Percentiles rank a stretch among this genome's conserved stretches.
Conservation (phyloP, 208 protist species). For the Trypanosoma avium region DNA sequence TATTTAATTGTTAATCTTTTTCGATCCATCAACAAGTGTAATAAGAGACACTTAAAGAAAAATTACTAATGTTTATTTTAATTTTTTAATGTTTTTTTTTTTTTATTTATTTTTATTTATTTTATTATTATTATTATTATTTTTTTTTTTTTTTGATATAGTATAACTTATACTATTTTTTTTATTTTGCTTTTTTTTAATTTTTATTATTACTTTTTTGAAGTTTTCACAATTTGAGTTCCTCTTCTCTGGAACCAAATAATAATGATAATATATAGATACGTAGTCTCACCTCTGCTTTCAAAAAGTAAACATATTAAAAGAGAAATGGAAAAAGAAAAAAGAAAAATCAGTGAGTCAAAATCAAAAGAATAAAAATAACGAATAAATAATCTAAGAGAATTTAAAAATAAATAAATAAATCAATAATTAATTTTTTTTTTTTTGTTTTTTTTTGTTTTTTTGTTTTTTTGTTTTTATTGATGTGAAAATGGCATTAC, state of each 20-base stretch:
- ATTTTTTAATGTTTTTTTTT: background rate
- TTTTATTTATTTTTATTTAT: constrained; percentile 1
- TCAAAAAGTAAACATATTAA: too few species aligned
- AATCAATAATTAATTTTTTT: too few species aligned
- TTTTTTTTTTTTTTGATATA: background rate
- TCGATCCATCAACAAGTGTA: constrained; percentile 40
- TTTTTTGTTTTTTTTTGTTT: constrained; percentile 3
- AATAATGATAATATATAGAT: too few species aligned
- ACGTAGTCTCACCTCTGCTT: too few species aligned
- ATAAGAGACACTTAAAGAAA: background rate
- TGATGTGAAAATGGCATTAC: background rate
- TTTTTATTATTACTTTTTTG: background rate
- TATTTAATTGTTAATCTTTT: constrained; percentile 50
- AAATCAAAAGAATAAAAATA: too few species aligned
- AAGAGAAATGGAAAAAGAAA: too few species aligned
- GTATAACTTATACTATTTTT: too few species aligned
- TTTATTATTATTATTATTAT: constrained; percentile 1
- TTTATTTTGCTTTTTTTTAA: background rate
- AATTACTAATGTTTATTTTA: constrained; percentile 1
- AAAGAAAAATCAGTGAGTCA: too few species aligned
- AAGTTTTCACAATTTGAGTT: too few species aligned
- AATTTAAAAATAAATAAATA: too few species aligned
- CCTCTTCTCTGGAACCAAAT: too few species aligned
- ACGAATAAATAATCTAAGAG: too few species aligned
- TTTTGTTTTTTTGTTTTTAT: constrained; percentile 4